Percentiles rank a stretch among this genome's conserved stretches.
phyloP scores from a whole-genome alignment of 2,329 filamentous ascomycete genomes.

The Hymenoscyphus scutula region DNA sequence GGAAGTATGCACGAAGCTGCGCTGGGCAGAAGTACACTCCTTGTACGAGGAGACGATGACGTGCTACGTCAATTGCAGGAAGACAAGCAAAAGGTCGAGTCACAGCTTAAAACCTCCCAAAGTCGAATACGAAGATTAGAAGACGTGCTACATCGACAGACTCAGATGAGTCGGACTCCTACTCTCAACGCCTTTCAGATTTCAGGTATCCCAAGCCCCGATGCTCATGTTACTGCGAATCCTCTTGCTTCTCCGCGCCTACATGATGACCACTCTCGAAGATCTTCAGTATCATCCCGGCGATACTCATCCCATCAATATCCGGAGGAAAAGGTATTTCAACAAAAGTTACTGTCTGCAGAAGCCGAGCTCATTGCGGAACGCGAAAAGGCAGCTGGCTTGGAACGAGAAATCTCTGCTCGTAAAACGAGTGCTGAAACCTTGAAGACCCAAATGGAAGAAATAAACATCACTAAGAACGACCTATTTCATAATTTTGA shows the following conservation, averaged over 20 bases:
- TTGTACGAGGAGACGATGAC: conserved; percentile 86
- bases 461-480: conserved; percentile 87
- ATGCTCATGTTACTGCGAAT: conserved; percentile 48
- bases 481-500: conserved; percentile 95
- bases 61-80: conserved; percentile 73
- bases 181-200: conserved; percentile 54
- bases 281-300: conserved; percentile 59
- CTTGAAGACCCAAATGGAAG: conserved; percentile 70
- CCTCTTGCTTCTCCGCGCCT: conserved; percentile 31
- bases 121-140: conserved; percentile 89
- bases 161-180: conserved; percentile 54
- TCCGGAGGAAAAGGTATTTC: conserved; percentile 57
- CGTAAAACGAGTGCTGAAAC: conserved; percentile 57
- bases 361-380: conserved; percentile 77
- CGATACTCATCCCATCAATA: conserved; percentile 60
- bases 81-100: conserved; percentile 74
- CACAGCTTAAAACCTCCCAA: conserved; percentile 75
- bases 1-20: conserved; percentile 91
- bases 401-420: conserved; percentile 68
- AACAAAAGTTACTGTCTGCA: conserved; percentile 62
- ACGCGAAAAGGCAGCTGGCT: conserved; percentile 60
- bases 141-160: conserved; percentile 85
- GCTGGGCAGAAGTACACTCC: conserved; percentile 79
- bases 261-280: conserved; percentile 49
- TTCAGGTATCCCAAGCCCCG: conserved; percentile 43